Evolutionary conservation across 2,329 filamentous ascomycete genomes (phyloP), one percentile per base, ranked within the genome.

Genomic region (Aspergillus sp.): DNA sequence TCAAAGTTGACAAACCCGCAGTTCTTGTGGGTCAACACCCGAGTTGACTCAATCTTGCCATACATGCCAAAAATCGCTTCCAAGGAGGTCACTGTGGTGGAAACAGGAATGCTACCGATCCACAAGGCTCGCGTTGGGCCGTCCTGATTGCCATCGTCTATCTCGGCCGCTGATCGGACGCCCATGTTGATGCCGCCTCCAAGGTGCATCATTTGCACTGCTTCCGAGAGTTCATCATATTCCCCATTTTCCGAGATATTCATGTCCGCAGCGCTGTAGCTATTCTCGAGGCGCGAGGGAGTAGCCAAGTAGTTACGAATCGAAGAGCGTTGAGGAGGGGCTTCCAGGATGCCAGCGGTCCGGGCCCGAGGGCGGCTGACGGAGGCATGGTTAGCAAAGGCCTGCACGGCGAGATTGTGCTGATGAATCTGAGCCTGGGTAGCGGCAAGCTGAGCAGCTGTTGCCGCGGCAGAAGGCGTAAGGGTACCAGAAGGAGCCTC

Each of bases 1-100:
- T 96, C 86, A 52, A 94, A 98, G 61, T 98, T 98, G 55, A 98
- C 89, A 49, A 98, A 98, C 3, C 89, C 91, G 56, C 91, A 98
- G 62, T 94, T 96, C 71, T 98, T 98, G 68, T 98, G 86, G 1
- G 91, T 96, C 40, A 98, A 70, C 4, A 98, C 91, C 43, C 91
- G 76, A 16, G 86, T 89, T 3, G 89, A 95, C 44, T 91, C 73
- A 42, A 98, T 94, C 3, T 82, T 74, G 7, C 91, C 91, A 46
- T 91, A 93, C n/a, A 80, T 74, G 58, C 85, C 84, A 66, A 98
- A 98, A 65, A 96, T 94, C 44, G 93, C 86, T 36, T 86, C 86
- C 39, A 98, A 66, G 1, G 91, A 96, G 1, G 89, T 93, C 8
- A 91, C 88, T 0, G 91, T 98, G 2, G 91, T 98, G 2, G 91